Conservation (phyloP, 306 rosid species). For the barrel medic (Medicago truncatula) region DNA sequence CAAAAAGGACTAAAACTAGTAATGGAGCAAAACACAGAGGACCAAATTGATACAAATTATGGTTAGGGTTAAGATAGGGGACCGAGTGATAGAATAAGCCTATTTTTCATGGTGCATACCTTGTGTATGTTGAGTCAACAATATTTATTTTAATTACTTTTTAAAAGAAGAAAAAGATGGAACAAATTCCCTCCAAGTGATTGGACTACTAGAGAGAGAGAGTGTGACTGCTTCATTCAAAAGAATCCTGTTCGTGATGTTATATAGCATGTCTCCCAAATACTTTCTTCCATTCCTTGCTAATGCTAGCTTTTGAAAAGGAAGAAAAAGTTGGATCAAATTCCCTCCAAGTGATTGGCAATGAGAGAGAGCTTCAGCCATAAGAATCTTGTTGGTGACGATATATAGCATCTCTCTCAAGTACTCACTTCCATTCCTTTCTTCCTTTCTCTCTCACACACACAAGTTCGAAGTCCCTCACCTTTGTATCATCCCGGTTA, state of each 20-base stretch:
- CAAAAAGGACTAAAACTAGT: no score
- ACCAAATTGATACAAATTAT: no score
- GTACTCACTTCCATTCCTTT: background rate
- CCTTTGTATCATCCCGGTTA: slow-evolving; percentile 13
- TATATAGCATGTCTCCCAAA: background rate
- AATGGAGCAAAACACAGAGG: no score
- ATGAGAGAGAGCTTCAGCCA: background rate
- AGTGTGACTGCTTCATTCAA: background rate
- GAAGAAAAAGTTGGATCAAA: slow-evolving; percentile 17
- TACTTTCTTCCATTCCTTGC: background rate
- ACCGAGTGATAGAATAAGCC: no score
- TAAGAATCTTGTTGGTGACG: slow-evolving; percentile 9
- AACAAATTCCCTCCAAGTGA: slow-evolving; percentile 19
- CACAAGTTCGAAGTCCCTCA: background rate
- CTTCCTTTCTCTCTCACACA: background rate
- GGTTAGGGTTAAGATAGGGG: no score
- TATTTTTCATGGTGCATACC: slow-evolving; percentile 2
- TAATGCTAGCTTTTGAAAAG: slow-evolving; percentile 6
- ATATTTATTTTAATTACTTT: background rate
- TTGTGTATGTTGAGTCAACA: background rate
- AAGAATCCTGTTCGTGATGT: slow-evolving; percentile 11
- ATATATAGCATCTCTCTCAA: slow-evolving; percentile 12
- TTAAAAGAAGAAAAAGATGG: slow-evolving; percentile 10
- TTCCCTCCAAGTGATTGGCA: slow-evolving; percentile 13
- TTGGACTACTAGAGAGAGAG: background rate